Base-by-base conservation (phyloP, 169 alveolate species). In the Babesia ovata region DNA sequence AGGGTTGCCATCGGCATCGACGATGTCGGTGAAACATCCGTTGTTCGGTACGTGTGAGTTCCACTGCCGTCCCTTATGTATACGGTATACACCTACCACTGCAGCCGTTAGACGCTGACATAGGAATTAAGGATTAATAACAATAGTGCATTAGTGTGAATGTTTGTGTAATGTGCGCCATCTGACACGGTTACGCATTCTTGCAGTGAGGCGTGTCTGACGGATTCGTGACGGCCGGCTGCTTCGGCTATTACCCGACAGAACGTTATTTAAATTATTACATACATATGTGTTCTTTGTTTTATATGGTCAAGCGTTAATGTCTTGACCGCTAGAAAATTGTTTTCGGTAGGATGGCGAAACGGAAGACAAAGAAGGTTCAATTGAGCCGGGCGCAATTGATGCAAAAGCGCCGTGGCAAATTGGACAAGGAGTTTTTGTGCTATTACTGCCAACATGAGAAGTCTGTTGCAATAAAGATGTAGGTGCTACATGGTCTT, bases 361-460 rank as follows among this genome's bases (percentile, higher is more conserved):
- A 59, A 58, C 36, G 88, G 17, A 79, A 79, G 42, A 71, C 88
- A n/a, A 70, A 79, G 58, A 79, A 69, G 70, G 75, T 72, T 42
- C 65, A 79, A 67, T 63, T 61, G 42, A 67, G 83, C 77, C 74
- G 75, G 63, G 29, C 88, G 0, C 72, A 76, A 16, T 42, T 79
- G 29, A 58, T 60, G 58, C 61, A 67, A 46, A 72, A 75, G 60
- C 70, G 84, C 19, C 59, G 85, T n/a, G 84, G 84, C 69, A 96
- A 96, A 71, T 85, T 95, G 24, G 98, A 94, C 57, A 95, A 91
- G 54, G 97, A 95, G 65, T 96, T 96, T 72, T 94, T 95, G 57
- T 96, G 99, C 70, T 98, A 98, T 72, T 93, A 86, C 81, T 96
- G 99, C 90, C 96, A 95, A 75, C 96, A 96, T 75, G 92, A 86